phyloP scores from a whole-genome alignment of 1,284 basidiomycete genomes.

The Wolfiporia cocos region DNA sequence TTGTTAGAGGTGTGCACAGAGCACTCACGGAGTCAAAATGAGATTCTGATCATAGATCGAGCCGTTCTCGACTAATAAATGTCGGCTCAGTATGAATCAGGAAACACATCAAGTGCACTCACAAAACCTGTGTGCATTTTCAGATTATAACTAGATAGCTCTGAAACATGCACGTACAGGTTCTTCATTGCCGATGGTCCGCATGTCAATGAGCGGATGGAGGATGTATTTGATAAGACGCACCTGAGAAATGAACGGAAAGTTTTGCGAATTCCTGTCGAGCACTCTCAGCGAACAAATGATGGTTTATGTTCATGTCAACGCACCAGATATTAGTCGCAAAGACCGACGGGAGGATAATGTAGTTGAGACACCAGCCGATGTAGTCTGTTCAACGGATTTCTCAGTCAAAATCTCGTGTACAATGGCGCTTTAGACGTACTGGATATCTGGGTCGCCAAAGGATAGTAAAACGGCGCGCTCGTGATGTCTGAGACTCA shows the following conservation, averaged over 20 bases:
- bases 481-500: constrained; percentile 9
- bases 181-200: no score
- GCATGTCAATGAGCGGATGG: no score
- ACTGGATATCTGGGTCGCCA: constrained; percentile 8
- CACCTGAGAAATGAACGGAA: constrained; percentile 10
- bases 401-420: no score
- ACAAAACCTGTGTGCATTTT: no score
- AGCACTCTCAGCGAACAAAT: neutral
- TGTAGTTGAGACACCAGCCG: constrained; percentile 7
- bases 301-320: neutral
- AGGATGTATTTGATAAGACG: no score
- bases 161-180: neutral
- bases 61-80: constrained; percentile 25
- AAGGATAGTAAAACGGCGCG: constrained; percentile 6
- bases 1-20: neutral
- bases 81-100: no score
- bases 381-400: constrained; percentile 1
- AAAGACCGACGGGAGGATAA: constrained; percentile 5
- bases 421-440: neutral
- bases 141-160: no score
- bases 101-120: no score
- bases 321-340: constrained; percentile 3
- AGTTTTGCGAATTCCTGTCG: constrained; percentile 4
- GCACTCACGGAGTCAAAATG: constrained; percentile 5
- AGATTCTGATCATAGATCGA: constrained; percentile 30